Percentiles rank a stretch among this genome's conserved stretches.
These are phyloP conservation scores for Recurvomyces mirabilis DNA, from an alignment of 495 filamentous ascomycete species.

Conservation along the genomic window DNA sequence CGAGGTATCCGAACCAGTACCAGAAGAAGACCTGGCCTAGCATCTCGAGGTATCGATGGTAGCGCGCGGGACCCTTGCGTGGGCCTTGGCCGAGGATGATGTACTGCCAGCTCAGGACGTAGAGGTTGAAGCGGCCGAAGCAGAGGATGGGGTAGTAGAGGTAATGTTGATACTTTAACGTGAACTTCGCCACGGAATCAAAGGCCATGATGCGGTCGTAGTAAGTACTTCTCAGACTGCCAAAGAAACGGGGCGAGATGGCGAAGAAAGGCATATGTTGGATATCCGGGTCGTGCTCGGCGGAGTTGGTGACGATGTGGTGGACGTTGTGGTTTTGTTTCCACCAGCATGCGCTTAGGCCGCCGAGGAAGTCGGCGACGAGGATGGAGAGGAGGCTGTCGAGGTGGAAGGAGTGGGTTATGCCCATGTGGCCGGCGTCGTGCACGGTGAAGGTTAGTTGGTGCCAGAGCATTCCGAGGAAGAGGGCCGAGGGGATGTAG, in stretches of 20 bases:
- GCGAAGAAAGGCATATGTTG: slow-evolving; percentile 95
- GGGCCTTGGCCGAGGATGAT: slow-evolving; percentile 68
- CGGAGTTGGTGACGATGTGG: slow-evolving; percentile 92
- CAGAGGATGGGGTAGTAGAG: slow-evolving; percentile 77
- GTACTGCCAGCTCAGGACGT: slow-evolving; percentile 71
- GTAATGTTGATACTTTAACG: slow-evolving; percentile 67
- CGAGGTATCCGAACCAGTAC: slow-evolving; percentile 55
- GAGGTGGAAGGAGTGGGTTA: slow-evolving; percentile 74
- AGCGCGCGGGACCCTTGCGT: slow-evolving; percentile 70
- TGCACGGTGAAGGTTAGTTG: slow-evolving; percentile 92
- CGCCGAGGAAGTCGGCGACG: slow-evolving; percentile 82
- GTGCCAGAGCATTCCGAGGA: slow-evolving; percentile 83
- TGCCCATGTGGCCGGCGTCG: slow-evolving; percentile 95
- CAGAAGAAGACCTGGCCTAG: slow-evolving; percentile 74
- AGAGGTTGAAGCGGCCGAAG: slow-evolving; percentile 89
- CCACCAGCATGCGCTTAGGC: slow-evolving; percentile 93
- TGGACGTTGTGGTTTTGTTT: slow-evolving; percentile 96
- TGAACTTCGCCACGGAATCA: slow-evolving; percentile 60
- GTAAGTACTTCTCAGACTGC: slow-evolving; percentile 68
- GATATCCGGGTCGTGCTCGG: slow-evolving; percentile 96
- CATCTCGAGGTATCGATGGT: slow-evolving; percentile 81
- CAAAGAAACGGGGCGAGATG: slow-evolving; percentile 75
- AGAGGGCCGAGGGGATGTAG: slow-evolving; percentile 65
- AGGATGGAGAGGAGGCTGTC: slow-evolving; percentile 83
- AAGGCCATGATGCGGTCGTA: slow-evolving; percentile 81